A percentile compares a stretch with the other conserved stretches of the same genome.
Conservation (phyloP, 1,139 yeast genomes). For the Kodamaea sp. region DNA sequence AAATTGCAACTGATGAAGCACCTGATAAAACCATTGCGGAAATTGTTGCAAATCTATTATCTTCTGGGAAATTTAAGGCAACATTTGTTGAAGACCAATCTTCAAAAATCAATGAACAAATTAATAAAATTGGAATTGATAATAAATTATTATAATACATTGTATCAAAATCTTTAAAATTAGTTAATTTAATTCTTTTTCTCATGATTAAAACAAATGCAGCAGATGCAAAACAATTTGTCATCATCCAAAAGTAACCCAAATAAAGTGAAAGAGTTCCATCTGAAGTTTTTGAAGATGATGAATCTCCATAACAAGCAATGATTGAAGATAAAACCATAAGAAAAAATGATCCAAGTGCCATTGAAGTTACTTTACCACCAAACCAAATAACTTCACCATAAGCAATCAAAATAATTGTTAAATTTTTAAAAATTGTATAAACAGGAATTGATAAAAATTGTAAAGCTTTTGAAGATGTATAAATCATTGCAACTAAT, state of each 20-base stretch:
- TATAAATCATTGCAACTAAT: slow-evolving; percentile 91
- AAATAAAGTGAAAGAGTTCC: slow-evolving; percentile 50
- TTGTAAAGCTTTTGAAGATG: slow-evolving; percentile 92
- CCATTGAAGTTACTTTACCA: slow-evolving; percentile 86
- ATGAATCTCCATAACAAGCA: slow-evolving; percentile 78
- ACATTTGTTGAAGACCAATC: slow-evolving; percentile 89
- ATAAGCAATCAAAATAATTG: slow-evolving; percentile 93
- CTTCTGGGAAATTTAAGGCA: slow-evolving; percentile 72
- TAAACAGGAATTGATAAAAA: slow-evolving; percentile 90
- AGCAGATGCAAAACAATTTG: slow-evolving; percentile 92
- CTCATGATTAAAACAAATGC: slow-evolving; percentile 92
- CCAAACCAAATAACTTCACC: slow-evolving; percentile 99
- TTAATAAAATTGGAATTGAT: slow-evolving; percentile 81
- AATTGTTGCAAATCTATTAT: slow-evolving; percentile 61
- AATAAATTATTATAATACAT: slow-evolving; percentile 95
- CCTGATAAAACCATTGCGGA: slow-evolving; percentile 89
- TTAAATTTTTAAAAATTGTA: slow-evolving; percentile 95
- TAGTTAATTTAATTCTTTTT: slow-evolving; percentile 94
- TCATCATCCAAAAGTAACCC: slow-evolving; percentile 96
- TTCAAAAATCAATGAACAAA: slow-evolving; percentile 74
- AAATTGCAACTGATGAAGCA: slow-evolving; percentile 89
- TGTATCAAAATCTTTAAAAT: slow-evolving; percentile 96
- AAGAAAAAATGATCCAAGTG: slow-evolving; percentile 77
- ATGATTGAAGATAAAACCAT: slow-evolving; percentile 93
- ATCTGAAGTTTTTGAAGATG: slow-evolving; percentile 32